Evolutionary conservation across 176 grass and related monocot species (phyloP), one percentile per base, ranked within the genome.

Genomic region (Secale cereale): DNA sequence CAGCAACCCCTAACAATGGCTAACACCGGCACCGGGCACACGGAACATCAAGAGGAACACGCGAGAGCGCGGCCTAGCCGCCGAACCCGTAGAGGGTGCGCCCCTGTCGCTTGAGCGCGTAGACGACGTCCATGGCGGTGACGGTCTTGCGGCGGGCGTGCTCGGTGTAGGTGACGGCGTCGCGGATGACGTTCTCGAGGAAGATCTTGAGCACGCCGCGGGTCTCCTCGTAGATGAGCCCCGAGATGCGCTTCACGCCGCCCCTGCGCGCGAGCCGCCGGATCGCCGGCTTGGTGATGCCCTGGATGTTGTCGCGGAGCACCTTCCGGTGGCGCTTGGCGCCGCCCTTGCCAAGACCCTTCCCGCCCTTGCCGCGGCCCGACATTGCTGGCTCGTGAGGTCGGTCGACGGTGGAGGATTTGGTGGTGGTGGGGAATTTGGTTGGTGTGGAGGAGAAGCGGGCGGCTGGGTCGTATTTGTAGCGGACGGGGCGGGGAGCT

Each of bases 151-250:
- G 92, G 69, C 92, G 87, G 12, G 90, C 90, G 87, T 94, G 90
- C 85, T 92, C 92, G 8, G 90, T 92, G 78, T 94, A 92, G 41
- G 87, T 92, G 64, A 94, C 90, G 62, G 92, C 90, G 85, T 94
- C 92, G 43, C 92, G 85, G 82, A 94, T 92, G 74, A 94, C 90
- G 75, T 94, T 90, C 90, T 94, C 90, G 33, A 94, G 85, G 75
- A 94, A 94, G 90, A 94, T 94, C 85, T 94, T 92, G 68, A 94
- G 92, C 65, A 94, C 90, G 52, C 87, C 87, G n/a, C 85, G 87
- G 62, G 85, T 92, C 85, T 94, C 92, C 87, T 94, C 92, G 82
- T 88, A 94, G 74, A 90, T 92, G 12, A 92, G 82, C 0, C 89
- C 87, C 0, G 84, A 85, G 85, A 94, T 94, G 61, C 90, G 92